These are phyloP conservation scores for Blastocystis sp. DNA, from an alignment of 352 stramenopile species.

Conservation along the genomic window DNA sequence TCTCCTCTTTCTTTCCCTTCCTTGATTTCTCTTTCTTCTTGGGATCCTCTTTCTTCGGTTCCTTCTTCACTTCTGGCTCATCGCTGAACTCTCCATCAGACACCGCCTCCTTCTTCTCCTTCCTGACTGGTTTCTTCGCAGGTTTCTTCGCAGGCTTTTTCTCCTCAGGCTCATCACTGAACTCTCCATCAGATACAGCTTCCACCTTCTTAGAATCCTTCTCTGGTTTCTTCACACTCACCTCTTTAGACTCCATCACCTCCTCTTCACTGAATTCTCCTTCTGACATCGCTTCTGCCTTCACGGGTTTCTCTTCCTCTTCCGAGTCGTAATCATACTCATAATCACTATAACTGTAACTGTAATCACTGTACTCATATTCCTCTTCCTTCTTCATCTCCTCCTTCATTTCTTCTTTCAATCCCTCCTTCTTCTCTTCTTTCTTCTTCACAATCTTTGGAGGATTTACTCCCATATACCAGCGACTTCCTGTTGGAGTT, in stretches of 20 bases:
- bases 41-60: neutral
- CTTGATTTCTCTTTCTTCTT: slow-evolving; percentile 14
- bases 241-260: neutral
- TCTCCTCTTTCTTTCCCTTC: neutral
- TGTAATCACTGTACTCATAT: neutral
- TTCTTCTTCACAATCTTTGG: slow-evolving; percentile 5
- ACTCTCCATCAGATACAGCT: neutral
- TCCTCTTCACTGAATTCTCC: neutral
- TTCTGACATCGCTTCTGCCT: neutral
- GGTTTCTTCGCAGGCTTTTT: slow-evolving; percentile 3
- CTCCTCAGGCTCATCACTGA: neutral
- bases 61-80: neutral
- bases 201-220: neutral
- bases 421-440: neutral
- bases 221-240: neutral
- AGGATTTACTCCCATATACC: neutral
- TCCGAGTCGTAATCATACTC: neutral
- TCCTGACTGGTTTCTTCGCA: neutral
- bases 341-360: slow-evolving; percentile 18
- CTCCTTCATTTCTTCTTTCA: neutral
- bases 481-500: neutral
- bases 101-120: slow-evolving; percentile 58
- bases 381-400: neutral
- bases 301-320: slow-evolving; percentile 6
- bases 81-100: neutral